These are phyloP conservation scores for Allomyces macrogynus DNA, from an alignment of 192 early-diverging fungal genomes.

Conservation along the genomic window DNA sequence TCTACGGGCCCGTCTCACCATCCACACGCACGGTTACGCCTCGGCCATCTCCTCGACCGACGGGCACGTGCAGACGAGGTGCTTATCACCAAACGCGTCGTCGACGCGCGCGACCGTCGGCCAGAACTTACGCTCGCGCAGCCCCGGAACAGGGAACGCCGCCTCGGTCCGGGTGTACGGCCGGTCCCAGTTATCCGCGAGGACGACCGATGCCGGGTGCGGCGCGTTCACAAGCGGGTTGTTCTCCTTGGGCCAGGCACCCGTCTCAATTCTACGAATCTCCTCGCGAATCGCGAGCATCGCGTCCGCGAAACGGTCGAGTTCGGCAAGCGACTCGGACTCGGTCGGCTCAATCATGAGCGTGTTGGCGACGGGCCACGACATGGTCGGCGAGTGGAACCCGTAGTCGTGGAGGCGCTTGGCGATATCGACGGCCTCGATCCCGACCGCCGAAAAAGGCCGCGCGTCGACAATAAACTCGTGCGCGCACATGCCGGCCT, in stretches of 20 bases:
- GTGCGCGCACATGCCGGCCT: conserved; percentile 90
- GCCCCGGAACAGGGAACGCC: conserved; percentile 66
- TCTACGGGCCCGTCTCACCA: no score
- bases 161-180: conserved; percentile 73
- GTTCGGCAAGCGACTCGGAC: conserved; percentile 75
- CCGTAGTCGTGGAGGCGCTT: conserved; percentile 98
- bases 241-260: conserved; percentile 58
- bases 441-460: conserved; percentile 57
- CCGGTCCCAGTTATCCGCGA: conserved; percentile 64
- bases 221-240: conserved; percentile 80
- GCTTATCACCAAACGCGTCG: conserved; percentile 86
- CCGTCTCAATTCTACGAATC: conserved; percentile 71
- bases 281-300: conserved; percentile 90
- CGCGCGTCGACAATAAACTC: conserved; percentile 97
- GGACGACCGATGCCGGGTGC: conserved; percentile 59
- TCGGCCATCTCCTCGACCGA: conserved; percentile 45
- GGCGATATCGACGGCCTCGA: conserved; percentile 93
- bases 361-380: conserved; percentile 95
- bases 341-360: conserved; percentile 99
- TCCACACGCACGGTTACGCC: no score
- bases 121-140: conserved; percentile 91
- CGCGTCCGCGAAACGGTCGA: conserved; percentile 95
- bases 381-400: conserved; percentile 99
- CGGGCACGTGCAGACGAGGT: conserved; percentile 90
- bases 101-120: conserved; percentile 81